phyloP scores from a whole-genome alignment of 768 basidiomycete genomes.

The Pholiota molesta region DNA sequence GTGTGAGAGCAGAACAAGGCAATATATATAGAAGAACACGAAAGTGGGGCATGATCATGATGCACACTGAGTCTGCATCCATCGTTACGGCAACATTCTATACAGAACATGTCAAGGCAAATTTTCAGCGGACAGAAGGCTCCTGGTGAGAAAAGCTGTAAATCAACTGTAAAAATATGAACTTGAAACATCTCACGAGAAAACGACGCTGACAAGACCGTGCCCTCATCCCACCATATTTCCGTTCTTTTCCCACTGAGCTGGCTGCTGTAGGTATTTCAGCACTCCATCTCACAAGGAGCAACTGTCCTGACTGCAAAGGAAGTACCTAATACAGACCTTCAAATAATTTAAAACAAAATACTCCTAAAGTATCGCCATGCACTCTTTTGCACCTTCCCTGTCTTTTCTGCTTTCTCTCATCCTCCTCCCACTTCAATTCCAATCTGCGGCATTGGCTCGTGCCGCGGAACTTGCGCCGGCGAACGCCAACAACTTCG shows the following conservation, averaged over 20 bases:
- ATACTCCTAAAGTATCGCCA: neutral
- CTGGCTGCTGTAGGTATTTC: neutral
- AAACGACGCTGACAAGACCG: neutral
- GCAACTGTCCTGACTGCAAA: neutral
- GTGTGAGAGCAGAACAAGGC: no score
- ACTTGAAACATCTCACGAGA: neutral
- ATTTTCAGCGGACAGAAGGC: no score
- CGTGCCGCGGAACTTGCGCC: neutral
- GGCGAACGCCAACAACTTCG: neutral
- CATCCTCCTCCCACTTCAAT: conserved; percentile 8
- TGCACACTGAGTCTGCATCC: no score
- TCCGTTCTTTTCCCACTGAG: neutral
- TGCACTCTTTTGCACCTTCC: conserved; percentile 24
- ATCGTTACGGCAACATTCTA: no score
- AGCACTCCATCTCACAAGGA: neutral
- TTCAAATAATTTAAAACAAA: neutral
- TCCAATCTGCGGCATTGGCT: neutral
- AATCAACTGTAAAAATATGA: neutral
- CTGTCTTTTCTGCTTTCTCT: conserved; percentile 23
- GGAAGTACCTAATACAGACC: neutral
- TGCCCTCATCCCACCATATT: no score
- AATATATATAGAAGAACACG: no score
- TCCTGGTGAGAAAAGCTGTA: no score
- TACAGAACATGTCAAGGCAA: no score
- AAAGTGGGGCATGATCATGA: no score